A percentile compares a stretch with the other conserved stretches of the same genome.
Conservation (phyloP, 139 green algal genomes). For the Edaphochlamys debaryana region DNA sequence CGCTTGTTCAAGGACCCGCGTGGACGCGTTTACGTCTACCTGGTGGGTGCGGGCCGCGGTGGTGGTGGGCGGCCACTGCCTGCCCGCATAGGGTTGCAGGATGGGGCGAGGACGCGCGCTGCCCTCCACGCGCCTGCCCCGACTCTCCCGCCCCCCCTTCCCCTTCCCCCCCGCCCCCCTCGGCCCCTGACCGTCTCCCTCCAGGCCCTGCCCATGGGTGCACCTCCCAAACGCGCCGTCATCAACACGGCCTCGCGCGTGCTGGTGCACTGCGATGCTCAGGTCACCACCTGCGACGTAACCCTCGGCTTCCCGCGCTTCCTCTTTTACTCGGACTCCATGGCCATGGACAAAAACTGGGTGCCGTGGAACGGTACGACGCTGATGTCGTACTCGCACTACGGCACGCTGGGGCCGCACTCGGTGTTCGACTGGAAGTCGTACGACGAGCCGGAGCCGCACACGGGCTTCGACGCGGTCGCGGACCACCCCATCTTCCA, state of each 20-base stretch:
- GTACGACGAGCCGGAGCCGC: constrained; percentile 10
- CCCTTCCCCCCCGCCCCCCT: too few species aligned
- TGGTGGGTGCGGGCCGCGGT: too few species aligned
- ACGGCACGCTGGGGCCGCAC: constrained; percentile 11
- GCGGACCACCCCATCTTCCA: not conserved
- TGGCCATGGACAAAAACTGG: constrained; percentile 35
- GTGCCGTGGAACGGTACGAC: constrained; percentile 28
- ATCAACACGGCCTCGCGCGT: constrained; percentile 17
- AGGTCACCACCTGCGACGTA: not conserved
- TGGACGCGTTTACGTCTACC: not conserved
- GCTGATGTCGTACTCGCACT: constrained; percentile 12
- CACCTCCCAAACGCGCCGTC: not conserved
- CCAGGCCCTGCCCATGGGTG: constrained; percentile 7
- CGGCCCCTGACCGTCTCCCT: too few species aligned
- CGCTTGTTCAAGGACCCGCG: constrained; percentile 26
- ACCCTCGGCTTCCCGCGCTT: constrained; percentile 10
- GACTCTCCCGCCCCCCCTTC: too few species aligned
- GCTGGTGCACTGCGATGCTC: not conserved
- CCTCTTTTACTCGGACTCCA: not conserved
- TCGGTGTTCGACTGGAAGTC: constrained; percentile 11
- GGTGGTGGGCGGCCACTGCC: too few species aligned
- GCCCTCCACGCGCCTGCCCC: too few species aligned
- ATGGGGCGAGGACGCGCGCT: too few species aligned
- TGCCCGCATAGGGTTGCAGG: too few species aligned
- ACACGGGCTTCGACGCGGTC: constrained; percentile 1